Conservation (phyloP, 176 grass and related monocot species). For the Juncus effusus region DNA sequence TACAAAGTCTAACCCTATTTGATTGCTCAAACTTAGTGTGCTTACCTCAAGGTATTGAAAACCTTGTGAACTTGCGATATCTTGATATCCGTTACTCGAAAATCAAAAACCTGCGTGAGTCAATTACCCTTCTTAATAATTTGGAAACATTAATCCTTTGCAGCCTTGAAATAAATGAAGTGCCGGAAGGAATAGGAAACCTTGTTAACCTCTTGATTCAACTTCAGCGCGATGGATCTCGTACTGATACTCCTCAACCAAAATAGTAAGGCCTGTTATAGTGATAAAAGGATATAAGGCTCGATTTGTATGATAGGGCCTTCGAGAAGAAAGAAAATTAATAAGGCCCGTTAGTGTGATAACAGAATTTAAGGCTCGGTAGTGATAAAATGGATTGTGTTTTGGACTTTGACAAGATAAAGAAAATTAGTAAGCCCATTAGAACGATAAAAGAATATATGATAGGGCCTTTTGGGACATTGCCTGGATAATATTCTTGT, state of each 20-base stretch:
- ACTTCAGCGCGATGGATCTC: conserved; percentile 10
- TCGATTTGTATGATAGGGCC: too few relatives aligned
- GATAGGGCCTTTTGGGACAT: too few relatives aligned
- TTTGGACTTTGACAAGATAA: too few relatives aligned
- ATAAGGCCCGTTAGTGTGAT: too few relatives aligned
- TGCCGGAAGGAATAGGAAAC: conserved; percentile 25
- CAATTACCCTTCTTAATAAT: conserved; percentile 20
- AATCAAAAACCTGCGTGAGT: conserved; percentile 19
- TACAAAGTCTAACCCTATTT: conserved; percentile 15
- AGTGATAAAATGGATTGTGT: too few relatives aligned
- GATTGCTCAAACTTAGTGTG: background rate
- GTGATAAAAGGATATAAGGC: too few relatives aligned
- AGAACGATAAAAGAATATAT: too few relatives aligned
- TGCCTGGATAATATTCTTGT: too few relatives aligned
- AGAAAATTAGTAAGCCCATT: too few relatives aligned
- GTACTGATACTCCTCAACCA: conserved; percentile 31
- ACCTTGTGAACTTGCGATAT: conserved; percentile 12
- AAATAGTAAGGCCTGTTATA: too few relatives aligned
- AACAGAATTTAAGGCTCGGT: too few relatives aligned
- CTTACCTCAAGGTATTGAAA: conserved; percentile 9
- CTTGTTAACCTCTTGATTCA: conserved; percentile 14
- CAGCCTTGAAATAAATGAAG: conserved; percentile 12
- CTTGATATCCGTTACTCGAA: conserved; percentile 10
- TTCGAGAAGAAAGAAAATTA: too few relatives aligned
- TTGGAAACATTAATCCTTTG: conserved; percentile 13